Conservation (phyloP, 495 filamentous ascomycete species). For the Hypoxylon trugodes region DNA sequence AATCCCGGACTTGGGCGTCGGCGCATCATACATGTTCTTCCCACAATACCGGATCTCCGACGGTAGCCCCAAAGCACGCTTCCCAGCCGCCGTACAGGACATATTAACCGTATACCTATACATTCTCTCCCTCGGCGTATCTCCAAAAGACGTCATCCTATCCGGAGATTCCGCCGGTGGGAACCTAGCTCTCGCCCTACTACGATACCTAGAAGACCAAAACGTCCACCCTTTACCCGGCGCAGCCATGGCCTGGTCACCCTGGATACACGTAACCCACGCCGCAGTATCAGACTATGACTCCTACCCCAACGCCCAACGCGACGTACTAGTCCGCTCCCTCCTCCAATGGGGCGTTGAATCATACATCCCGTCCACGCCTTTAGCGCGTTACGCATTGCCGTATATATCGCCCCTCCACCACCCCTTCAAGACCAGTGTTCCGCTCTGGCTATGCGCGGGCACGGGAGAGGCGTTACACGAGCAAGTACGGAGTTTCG, state of each 20-base stretch:
- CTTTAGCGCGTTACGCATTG: background rate
- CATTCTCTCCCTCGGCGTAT: slow-evolving; percentile 5
- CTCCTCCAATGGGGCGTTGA: slow-evolving; percentile 34
- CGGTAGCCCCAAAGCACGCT: slow-evolving; percentile 6
- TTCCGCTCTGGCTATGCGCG: slow-evolving; percentile 19
- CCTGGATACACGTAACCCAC: slow-evolving; percentile 30
- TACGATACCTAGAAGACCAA: slow-evolving; percentile 22
- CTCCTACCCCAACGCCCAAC: background rate
- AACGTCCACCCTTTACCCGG: slow-evolving; percentile 9
- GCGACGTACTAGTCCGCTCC: slow-evolving; percentile 3
- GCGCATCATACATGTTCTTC: slow-evolving; percentile 7
- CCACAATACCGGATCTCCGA: slow-evolving; percentile 21
- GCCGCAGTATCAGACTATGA: slow-evolving; percentile 13
- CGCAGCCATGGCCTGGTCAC: slow-evolving; percentile 31
- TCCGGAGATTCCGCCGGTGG: slow-evolving; percentile 29
- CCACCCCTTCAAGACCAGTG: slow-evolving; percentile 22
- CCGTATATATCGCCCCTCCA: slow-evolving; percentile 29
- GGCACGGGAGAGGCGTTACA: slow-evolving; percentile 17
- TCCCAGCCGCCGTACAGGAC: slow-evolving; percentile 33
- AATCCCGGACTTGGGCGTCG: too few species aligned
- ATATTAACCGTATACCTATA: slow-evolving; percentile 27
- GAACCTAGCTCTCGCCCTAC: slow-evolving; percentile 22
- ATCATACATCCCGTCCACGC: slow-evolving; percentile 15
- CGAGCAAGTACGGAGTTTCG: slow-evolving; percentile 10
- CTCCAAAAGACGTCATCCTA: slow-evolving; percentile 23